These are phyloP conservation scores for Thozetella sp. DNA, from an alignment of 495 filamentous ascomycete species.

Conservation along the genomic window DNA sequence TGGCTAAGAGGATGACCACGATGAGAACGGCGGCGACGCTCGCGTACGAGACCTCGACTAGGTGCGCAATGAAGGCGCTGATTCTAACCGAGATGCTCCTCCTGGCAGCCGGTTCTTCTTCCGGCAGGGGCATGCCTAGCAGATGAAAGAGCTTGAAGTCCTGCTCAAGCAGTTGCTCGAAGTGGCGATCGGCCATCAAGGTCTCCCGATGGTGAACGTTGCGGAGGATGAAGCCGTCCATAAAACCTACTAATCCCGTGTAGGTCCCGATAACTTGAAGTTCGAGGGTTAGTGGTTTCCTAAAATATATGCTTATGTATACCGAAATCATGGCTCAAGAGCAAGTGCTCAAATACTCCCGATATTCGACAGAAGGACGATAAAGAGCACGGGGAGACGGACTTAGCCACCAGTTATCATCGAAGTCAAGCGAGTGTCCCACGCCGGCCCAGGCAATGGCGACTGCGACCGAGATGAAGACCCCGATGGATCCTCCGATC, in stretches of 20 bases:
- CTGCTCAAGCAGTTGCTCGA: slow-evolving; percentile 6
- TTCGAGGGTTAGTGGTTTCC: too few relatives aligned
- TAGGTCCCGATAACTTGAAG: slow-evolving; percentile 46
- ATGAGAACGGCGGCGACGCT: slow-evolving; percentile 22
- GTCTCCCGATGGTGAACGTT: slow-evolving; percentile 33
- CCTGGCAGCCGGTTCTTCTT: background rate
- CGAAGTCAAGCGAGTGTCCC: slow-evolving; percentile 28
- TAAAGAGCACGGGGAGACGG: too few relatives aligned
- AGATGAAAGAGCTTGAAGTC: slow-evolving; percentile 21
- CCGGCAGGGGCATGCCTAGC: slow-evolving; percentile 15
- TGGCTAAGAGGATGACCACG: slow-evolving; percentile 25
- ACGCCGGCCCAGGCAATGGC: slow-evolving; percentile 29
- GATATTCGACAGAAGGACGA: too few relatives aligned
- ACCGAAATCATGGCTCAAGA: too few relatives aligned
- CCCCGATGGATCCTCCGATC: slow-evolving; percentile 33
- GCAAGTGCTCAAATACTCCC: too few relatives aligned
- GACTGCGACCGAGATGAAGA: slow-evolving; percentile 27
- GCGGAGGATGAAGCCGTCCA: slow-evolving; percentile 38
- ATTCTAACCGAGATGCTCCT: slow-evolving; percentile 20
- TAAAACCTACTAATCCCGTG: slow-evolving; percentile 37
- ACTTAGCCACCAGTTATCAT: slow-evolving; percentile 39
- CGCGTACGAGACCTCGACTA: slow-evolving; percentile 25
- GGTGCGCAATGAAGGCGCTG: slow-evolving; percentile 7
- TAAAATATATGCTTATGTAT: too few relatives aligned
- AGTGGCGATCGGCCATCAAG: slow-evolving; percentile 13